Evolutionary conservation across 148 eudicot species (phyloP).

Genomic region (Nyssa sinensis): DNA sequence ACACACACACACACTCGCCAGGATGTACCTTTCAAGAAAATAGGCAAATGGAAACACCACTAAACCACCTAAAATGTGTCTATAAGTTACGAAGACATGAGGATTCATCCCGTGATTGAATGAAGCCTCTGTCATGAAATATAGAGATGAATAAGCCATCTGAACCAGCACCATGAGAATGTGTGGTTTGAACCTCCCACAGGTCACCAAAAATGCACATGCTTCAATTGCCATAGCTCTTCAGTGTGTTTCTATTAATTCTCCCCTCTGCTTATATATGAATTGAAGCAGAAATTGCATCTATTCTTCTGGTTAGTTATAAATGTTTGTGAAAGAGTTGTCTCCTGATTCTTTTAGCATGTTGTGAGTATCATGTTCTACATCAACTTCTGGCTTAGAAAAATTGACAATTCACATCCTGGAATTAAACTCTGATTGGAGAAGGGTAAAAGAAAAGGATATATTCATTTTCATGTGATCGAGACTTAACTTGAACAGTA

Average conservation of each 20-base stretch:
- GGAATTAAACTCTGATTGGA: not conserved
- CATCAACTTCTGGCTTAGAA: slow-evolving; percentile 4
- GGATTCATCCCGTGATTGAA: slow-evolving; percentile 87
- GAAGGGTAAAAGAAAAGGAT: too few relatives aligned
- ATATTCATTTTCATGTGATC: slow-evolving; percentile 34
- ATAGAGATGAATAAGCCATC: slow-evolving; percentile 60
- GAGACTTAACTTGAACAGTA: too few relatives aligned
- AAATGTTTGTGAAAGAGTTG: too few relatives aligned
- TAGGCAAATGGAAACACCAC: slow-evolving; percentile 69
- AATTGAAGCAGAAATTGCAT: too few relatives aligned
- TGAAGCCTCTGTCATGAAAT: slow-evolving; percentile 78
- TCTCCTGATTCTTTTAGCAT: too few relatives aligned
- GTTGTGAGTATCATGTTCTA: slow-evolving; percentile 43
- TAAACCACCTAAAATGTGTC: slow-evolving; percentile 60
- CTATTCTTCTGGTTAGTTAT: too few relatives aligned
- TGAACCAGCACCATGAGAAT: slow-evolving; percentile 64
- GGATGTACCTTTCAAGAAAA: slow-evolving; percentile 72
- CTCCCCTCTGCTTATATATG: too few relatives aligned
- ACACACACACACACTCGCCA: too few relatives aligned
- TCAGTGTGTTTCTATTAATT: too few relatives aligned
- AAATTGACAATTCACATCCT: not conserved
- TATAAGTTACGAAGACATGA: slow-evolving; percentile 71
- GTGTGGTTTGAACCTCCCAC: slow-evolving; percentile 63
- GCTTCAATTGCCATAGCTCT: slow-evolving; percentile 12
- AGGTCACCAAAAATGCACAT: slow-evolving; percentile 15